Base-by-base conservation (phyloP, 2,329 filamentous ascomycete species). In the Endothia cerciana region DNA sequence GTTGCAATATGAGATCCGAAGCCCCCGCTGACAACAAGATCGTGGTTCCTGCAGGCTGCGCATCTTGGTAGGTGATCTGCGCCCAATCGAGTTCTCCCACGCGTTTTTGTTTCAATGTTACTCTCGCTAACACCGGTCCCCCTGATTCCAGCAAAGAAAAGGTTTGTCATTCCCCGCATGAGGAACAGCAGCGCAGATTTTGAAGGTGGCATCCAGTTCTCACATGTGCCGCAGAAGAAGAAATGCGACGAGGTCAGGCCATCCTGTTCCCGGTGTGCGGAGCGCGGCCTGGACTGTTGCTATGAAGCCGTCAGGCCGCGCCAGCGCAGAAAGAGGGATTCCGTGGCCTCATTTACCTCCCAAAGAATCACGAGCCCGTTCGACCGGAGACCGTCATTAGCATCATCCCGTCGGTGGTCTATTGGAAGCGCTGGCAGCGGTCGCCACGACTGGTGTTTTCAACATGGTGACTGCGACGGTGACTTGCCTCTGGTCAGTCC, bases 171-270 rank as follows among this genome's bases (percentile, higher is more conserved):
- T 17, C 40, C 22, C 22, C 22, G 45, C 45, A 49, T 49, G 10
- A 25, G n/a, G 25, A 22, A 49, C 25, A 49, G 10, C n/a, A 51
- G 22, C 22, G 28, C 25, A 30, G 11, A 22, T 5, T 17, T 47
- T 47, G 25, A 28, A 51, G 22, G 13, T 51, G 47, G 25, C 0
- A 51, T 30, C 22, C 36, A 45, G 13, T 49, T 43, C 67, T 66
- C 28, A 47, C 64, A 22, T 36, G 17, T 25, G 36, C 10, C 38
- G 68, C 67, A 86, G 84, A 86, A 87, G 73, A 87, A 87, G 73
- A 86, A 86, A 75, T 86, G 84, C 70, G 82, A 86, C 71, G 84
- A 86, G 73, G 76, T 73, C 41, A 80, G 83, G 8, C 84, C 84
- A 2, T 75, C 77, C 56, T 86, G 84, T 70, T 76, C 80, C 28